phyloP scores from a whole-genome alignment of 1,284 basidiomycete genomes.

The Malassezia pachydermatis region DNA sequence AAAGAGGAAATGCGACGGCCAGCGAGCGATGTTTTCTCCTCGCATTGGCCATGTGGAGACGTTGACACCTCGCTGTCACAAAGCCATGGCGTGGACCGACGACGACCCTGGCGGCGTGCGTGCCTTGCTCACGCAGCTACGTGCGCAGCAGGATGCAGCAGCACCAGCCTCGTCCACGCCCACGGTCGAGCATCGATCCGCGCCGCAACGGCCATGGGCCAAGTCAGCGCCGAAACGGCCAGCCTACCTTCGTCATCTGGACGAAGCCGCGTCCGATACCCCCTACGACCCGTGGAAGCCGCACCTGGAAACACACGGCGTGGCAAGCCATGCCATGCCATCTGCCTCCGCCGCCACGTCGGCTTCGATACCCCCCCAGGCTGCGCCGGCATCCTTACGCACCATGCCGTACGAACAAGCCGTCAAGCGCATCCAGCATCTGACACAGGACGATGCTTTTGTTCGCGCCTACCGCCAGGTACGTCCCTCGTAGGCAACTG shows the following conservation, averaged over 20 bases:
- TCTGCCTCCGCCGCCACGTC: background rate
- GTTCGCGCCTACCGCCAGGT: background rate
- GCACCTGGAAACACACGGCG: too few relatives aligned
- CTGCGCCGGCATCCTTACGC: background rate
- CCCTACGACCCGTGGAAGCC: too few relatives aligned
- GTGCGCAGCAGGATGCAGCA: slow-evolving; percentile 8
- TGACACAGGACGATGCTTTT: background rate
- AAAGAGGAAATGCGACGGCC: too few relatives aligned
- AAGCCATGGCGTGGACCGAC: too few relatives aligned
- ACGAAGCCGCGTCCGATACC: background rate
- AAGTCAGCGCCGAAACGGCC: background rate
- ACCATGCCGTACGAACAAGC: slow-evolving; percentile 7
- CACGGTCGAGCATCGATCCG: too few relatives aligned
- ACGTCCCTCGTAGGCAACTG: background rate
- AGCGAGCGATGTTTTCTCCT: too few relatives aligned
- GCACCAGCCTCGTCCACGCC: background rate
- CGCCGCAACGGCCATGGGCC: slow-evolving; percentile 8
- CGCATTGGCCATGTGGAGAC: too few relatives aligned
- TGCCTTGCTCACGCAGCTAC: slow-evolving; percentile 14
- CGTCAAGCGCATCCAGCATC: background rate
- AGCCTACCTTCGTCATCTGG: background rate
- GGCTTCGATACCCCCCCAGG: background rate
- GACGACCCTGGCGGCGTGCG: slow-evolving; percentile 17
- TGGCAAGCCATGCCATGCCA: too few relatives aligned
- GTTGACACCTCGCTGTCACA: too few relatives aligned